A percentile compares a stretch with the other conserved stretches of the same genome.
Conservation (phyloP, 176 grass and related monocot species). For the Tillandsia leiboldiana region DNA sequence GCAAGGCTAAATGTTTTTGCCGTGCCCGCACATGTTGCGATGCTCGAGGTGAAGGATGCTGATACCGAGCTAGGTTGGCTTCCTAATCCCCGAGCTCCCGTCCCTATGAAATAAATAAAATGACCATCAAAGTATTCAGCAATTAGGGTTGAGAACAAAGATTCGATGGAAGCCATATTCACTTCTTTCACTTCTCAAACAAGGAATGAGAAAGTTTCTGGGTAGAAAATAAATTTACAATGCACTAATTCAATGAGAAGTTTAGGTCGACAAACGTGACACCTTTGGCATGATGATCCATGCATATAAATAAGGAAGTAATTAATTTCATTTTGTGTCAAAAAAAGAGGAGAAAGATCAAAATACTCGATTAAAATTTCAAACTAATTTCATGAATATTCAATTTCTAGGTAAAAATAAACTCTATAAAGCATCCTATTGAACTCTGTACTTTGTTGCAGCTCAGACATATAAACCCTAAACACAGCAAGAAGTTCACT, state of each 20-base stretch:
- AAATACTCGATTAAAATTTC: not conserved
- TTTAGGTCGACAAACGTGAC: no score
- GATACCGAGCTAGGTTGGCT: slow-evolving; percentile 53
- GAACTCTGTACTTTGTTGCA: no score
- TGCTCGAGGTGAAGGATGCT: slow-evolving; percentile 76
- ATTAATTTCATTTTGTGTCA: not conserved
- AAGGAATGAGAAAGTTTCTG: not conserved
- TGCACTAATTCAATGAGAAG: not conserved
- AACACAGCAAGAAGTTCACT: no score
- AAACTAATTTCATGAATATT: no score
- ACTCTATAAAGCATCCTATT: no score
- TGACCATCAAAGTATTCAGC: not conserved
- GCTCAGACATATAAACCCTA: no score
- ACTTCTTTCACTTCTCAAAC: not conserved
- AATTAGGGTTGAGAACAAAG: not conserved
- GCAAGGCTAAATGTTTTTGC: slow-evolving; percentile 65
- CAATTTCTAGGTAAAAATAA: no score
- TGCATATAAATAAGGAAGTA: not conserved
- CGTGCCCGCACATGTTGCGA: slow-evolving; percentile 68
- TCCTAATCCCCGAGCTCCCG: slow-evolving; percentile 28
- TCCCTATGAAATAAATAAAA: slow-evolving; percentile 25
- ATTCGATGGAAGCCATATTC: not conserved
- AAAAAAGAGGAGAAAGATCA: not conserved
- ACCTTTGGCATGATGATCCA: no score
- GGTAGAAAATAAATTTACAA: not conserved